A percentile compares a stretch with the other conserved stretches of the same genome.
Conservation (phyloP, 148 eudicot species). For the Amaranthus hypochondriacus region DNA sequence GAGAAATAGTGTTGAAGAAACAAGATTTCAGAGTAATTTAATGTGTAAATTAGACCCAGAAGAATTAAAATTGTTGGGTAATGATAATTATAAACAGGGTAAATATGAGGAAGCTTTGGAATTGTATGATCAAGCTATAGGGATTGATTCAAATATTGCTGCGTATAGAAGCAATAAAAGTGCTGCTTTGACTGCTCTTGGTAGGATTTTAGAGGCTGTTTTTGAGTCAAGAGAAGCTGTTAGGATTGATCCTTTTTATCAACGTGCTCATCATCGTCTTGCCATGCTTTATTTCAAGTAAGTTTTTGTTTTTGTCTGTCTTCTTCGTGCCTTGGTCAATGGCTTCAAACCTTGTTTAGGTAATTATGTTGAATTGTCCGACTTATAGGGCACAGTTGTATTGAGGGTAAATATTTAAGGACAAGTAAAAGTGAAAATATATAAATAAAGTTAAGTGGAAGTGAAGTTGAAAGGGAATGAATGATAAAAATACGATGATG, state of each 20-base stretch:
- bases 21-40: slow-evolving; percentile 13
- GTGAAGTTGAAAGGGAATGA: too few species aligned
- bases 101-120: slow-evolving; percentile 63
- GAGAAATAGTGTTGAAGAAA: slow-evolving; percentile 23
- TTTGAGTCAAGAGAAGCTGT: slow-evolving; percentile 60
- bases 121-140: slow-evolving; percentile 55
- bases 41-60: slow-evolving; percentile 45
- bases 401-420: too few species aligned
- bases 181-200: slow-evolving; percentile 65
- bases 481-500: too few species aligned
- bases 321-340: too few species aligned
- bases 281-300: slow-evolving; percentile 67
- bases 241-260: slow-evolving; percentile 53
- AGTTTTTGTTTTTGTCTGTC: not conserved
- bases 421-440: too few species aligned
- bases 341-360: too few species aligned
- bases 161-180: slow-evolving; percentile 54
- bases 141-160: slow-evolving; percentile 48
- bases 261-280: slow-evolving; percentile 64
- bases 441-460: too few species aligned
- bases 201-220: slow-evolving; percentile 60
- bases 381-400: too few species aligned
- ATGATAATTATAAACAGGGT: slow-evolving; percentile 62
- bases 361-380: too few species aligned
- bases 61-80: slow-evolving; percentile 50